Base-by-base conservation (phyloP, 2,329 filamentous ascomycete genomes). In the Pyrenochaeta sp. region DNA sequence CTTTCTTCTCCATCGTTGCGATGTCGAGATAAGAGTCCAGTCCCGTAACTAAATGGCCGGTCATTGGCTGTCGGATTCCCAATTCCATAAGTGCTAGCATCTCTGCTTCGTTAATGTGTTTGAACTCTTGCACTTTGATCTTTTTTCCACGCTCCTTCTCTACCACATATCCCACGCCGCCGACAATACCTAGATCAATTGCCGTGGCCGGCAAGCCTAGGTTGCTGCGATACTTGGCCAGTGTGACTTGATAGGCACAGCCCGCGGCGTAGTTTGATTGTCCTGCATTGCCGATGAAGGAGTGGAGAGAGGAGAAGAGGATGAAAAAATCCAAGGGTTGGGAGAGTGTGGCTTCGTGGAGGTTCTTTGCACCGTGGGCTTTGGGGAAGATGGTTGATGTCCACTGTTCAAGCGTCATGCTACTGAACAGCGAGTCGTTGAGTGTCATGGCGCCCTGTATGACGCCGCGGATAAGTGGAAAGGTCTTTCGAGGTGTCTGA, bases 361-460 rank as follows among this genome's bases (percentile, higher is more conserved):
- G 46, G 17, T 67, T 64, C 35, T 61, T 57, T 0, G 67, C 62
- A 1, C 71, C 72, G 8, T 52, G 41, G 10, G 75, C 50, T 43
- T 75, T 75, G 9, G 59, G 51, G 0, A 28, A 30, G 7, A 53
- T 39, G 8, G 42, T 28, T 0, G 40, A 14, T 1, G 20, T 31
- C 56, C 56, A 62, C 13, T 54, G 32, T 7, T 39, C 17, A 3
- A 23, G 20, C 0, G 41, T 49, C 55, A 58, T 60, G 23, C 45
- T 51, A 4, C 29, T 28, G 30, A 61, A 53, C 0, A 53, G 23
- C 1, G 35, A 23, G 20, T 60, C 57, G 22, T 47, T 36, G 6
- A 60, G 45, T 0, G 48, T 42, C 55, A 57, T 60, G 3, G 60
- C 53, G 11, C 15, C 35, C 36, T 58, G 55, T 3, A 63, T 46